Conservation (phyloP, 768 basidiomycete genomes). For the Mycena indigotica region DNA sequence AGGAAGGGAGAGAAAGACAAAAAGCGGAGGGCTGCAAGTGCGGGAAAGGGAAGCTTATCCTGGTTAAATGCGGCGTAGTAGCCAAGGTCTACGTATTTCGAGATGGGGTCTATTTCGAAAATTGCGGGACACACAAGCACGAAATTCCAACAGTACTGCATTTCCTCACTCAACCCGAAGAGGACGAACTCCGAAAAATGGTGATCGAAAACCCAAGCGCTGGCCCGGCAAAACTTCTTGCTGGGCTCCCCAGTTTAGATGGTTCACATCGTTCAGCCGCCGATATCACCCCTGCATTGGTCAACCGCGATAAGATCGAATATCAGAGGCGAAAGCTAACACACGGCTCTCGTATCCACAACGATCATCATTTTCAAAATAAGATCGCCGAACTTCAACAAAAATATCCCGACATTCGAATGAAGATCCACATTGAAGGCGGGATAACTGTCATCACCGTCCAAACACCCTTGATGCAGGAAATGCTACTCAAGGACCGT, state of each 20-base stretch:
- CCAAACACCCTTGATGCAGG: conserved; percentile 23
- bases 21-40: not conserved
- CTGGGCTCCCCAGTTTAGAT: conserved; percentile 18
- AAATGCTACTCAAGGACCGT: conserved; percentile 11
- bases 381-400: not conserved
- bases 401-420: conserved; percentile 2
- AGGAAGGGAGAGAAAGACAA: not conserved
- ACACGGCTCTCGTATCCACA: not conserved
- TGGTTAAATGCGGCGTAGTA: not conserved
- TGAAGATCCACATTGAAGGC: conserved; percentile 3
- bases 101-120: not conserved
- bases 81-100: not conserved
- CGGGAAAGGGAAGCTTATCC: not conserved
- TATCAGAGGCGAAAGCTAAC: conserved; percentile 19
- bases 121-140: not conserved
- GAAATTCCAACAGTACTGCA: not conserved
- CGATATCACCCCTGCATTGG: conserved; percentile 20
- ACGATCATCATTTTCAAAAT: not conserved
- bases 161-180: not conserved
- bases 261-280: conserved; percentile 24
- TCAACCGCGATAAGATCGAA: conserved; percentile 20
- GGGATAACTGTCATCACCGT: conserved; percentile 18
- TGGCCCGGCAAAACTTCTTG: conserved; percentile 5
- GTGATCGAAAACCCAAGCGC: conserved; percentile 2
- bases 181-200: not conserved